Conservation (phyloP, 1,284 basidiomycete species). For the Heterobasidion annosum region DNA sequence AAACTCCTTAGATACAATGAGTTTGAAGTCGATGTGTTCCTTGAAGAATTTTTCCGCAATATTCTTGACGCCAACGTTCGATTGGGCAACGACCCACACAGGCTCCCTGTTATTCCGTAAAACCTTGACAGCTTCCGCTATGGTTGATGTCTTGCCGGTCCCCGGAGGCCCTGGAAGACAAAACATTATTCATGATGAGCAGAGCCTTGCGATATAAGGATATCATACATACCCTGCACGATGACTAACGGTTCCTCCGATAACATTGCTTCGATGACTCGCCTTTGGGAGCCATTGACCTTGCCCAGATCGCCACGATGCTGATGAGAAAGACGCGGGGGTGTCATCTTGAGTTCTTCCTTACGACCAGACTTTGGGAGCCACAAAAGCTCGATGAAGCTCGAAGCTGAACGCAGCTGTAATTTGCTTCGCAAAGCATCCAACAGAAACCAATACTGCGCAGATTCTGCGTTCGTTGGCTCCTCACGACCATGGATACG, state of each 20-base stretch:
- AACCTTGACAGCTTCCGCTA: constrained; percentile 15
- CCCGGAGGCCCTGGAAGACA: constrained; percentile 19
- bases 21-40: constrained; percentile 27
- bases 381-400: constrained; percentile 5
- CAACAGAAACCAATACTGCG: constrained; percentile 25
- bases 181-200: not conserved
- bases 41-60: constrained; percentile 31
- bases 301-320: not conserved
- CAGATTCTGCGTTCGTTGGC: constrained; percentile 23
- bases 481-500: constrained; percentile 27
- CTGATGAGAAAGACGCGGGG: not conserved
- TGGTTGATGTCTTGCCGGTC: constrained; percentile 24
- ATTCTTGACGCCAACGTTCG: constrained; percentile 39
- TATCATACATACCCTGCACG: constrained; percentile 5
- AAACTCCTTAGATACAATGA: constrained; percentile 41
- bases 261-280: not conserved
- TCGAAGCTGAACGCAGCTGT: not conserved
- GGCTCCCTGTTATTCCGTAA: constrained; percentile 8
- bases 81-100: constrained; percentile 22
- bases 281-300: not conserved
- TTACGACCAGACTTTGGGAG: not conserved
- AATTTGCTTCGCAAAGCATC: constrained; percentile 13
- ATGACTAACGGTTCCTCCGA: constrained; percentile 3
- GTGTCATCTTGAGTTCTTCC: no score
- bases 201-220: no score